These are phyloP conservation scores for Erigeron canadensis DNA, from an alignment of 129 eudicot species.

Conservation along the genomic window DNA sequence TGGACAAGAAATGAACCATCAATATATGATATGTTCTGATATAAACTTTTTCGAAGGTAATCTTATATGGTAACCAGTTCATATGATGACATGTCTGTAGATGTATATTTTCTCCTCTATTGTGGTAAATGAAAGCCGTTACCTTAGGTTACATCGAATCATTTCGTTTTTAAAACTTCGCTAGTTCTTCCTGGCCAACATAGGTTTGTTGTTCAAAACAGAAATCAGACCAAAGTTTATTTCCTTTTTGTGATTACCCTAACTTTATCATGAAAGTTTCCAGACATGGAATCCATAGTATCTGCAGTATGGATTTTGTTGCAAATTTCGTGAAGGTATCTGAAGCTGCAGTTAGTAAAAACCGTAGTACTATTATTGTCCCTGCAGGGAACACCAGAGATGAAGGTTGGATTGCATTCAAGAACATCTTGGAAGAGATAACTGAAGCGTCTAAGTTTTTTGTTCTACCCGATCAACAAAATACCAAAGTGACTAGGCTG, in stretches of 20 bases:
- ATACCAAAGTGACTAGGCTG: too few species aligned
- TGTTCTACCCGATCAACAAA: too few species aligned
- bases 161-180: neutral
- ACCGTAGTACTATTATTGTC: too few species aligned
- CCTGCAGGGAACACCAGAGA: too few species aligned
- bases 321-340: neutral
- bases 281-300: neutral
- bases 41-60: too few species aligned
- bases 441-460: too few species aligned
- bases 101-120: neutral
- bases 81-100: neutral
- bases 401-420: too few species aligned
- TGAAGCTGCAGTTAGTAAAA: too few species aligned
- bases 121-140: neutral
- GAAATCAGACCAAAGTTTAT: neutral
- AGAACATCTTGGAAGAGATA: too few species aligned
- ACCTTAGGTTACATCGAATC: neutral
- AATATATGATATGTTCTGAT: too few species aligned
- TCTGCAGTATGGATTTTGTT: neutral
- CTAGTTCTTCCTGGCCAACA: neutral
- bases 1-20: too few species aligned
- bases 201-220: neutral
- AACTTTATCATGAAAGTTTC: neutral
- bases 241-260: neutral
- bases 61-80: neutral